Evolutionary conservation across 768 basidiomycete species (phyloP).

Genomic region (Mycena sanguinolenta): DNA sequence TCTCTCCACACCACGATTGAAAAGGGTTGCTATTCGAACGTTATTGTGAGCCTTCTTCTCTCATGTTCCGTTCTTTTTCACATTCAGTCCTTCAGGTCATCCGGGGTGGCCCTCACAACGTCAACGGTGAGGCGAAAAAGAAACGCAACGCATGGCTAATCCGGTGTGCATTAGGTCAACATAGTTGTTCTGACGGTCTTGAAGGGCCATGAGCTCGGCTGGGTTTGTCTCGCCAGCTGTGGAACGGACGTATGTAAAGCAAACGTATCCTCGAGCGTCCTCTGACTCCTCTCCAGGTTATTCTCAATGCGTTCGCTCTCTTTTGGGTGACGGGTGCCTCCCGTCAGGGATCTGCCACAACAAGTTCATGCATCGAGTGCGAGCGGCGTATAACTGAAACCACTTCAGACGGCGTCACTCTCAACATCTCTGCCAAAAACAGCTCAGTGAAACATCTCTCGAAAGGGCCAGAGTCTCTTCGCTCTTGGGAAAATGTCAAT

Average conservation of each 20-base stretch:
- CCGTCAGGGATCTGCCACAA: background rate
- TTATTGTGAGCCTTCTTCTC: constrained; percentile 42
- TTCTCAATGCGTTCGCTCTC: constrained; percentile 20
- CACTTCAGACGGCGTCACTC: constrained; percentile 16
- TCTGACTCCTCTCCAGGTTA: constrained; percentile 4
- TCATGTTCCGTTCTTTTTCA: background rate
- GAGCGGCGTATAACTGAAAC: constrained; percentile 15
- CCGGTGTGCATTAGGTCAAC: background rate
- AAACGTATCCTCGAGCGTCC: no score
- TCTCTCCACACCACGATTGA: constrained; percentile 43
- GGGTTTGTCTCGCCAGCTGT: constrained; percentile 28
- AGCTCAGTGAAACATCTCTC: constrained; percentile 13
- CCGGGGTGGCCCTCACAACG: constrained; percentile 27
- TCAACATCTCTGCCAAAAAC: constrained; percentile 23
- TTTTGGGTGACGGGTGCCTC: constrained; percentile 26
- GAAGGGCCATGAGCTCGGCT: constrained; percentile 31
- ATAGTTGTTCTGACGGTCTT: constrained; percentile 31
- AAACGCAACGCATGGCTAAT: background rate
- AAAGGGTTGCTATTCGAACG: constrained; percentile 50
- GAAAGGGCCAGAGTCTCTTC: constrained; percentile 17
- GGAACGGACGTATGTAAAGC: constrained; percentile 25
- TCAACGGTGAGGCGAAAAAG: constrained; percentile 11
- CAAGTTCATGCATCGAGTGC: constrained; percentile 16
- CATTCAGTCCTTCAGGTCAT: constrained; percentile 6
- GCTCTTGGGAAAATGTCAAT: constrained; percentile 11